A percentile compares a stretch with the other conserved stretches of the same genome.
Conservation (phyloP, 225 moss, liverwort and hornwort species). For the Neckera pumila region DNA sequence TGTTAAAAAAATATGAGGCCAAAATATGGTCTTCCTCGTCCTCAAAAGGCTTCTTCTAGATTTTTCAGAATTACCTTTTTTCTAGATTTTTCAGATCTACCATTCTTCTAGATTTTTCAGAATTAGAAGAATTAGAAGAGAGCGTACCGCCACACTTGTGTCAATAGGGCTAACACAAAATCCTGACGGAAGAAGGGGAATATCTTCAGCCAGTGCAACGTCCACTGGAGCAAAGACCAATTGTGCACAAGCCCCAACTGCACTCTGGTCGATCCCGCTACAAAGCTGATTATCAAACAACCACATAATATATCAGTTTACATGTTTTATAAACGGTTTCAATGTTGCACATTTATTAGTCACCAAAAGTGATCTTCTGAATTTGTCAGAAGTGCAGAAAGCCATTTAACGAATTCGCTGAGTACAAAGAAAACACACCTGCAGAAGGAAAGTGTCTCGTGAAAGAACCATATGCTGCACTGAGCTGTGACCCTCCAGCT, state of each 20-base stretch:
- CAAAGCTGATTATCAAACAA: slow-evolving; percentile 44
- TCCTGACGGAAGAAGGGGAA: slow-evolving; percentile 54
- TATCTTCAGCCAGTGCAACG: slow-evolving; percentile 77
- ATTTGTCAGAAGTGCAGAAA: neutral
- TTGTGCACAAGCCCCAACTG: slow-evolving; percentile 90
- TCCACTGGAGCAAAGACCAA: slow-evolving; percentile 98
- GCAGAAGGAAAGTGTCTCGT: slow-evolving; percentile 73
- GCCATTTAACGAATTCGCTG: neutral
- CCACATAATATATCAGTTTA: neutral
- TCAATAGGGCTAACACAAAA: slow-evolving; percentile 95
- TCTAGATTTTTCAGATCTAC: no score
- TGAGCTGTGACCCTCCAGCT: slow-evolving; percentile 82
- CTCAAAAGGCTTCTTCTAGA: neutral
- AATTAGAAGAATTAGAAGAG: no score
- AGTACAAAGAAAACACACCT: slow-evolving; percentile 29
- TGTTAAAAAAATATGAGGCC: neutral
- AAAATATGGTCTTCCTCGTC: neutral
- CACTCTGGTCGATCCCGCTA: slow-evolving; percentile 92
- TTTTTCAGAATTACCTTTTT: no score
- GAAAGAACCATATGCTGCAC: slow-evolving; percentile 75
- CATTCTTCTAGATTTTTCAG: no score
- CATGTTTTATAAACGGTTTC: neutral
- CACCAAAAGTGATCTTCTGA: neutral
- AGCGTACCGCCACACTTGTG: slow-evolving; percentile 55
- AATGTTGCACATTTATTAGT: neutral